Conservation (phyloP, 23 red algal species). For the Gracilaria vermiculophylla region DNA sequence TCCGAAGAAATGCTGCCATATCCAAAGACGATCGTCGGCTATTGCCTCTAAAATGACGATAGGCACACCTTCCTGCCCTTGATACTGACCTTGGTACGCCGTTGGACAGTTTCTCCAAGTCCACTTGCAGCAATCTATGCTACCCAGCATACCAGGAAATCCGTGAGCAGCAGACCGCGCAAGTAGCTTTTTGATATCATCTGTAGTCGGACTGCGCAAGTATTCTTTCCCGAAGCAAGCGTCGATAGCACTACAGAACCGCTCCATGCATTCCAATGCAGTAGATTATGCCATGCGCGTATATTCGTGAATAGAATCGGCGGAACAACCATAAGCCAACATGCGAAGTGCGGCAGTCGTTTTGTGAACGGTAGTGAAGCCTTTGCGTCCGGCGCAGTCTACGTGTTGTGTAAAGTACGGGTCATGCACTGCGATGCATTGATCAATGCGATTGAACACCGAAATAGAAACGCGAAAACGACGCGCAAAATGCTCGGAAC, state of each 20-base stretch:
- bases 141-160: slow-evolving; percentile 39
- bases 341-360: slow-evolving; percentile 18
- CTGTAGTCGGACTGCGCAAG: neutral
- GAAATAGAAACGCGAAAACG: too few species aligned
- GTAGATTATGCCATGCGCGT: slow-evolving; percentile 6
- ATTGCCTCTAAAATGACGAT: slow-evolving; percentile 34
- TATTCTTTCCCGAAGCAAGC: slow-evolving; percentile 15
- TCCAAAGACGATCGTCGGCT: slow-evolving; percentile 27
- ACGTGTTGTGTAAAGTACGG: neutral
- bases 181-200: neutral
- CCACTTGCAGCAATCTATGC: slow-evolving; percentile 56
- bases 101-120: slow-evolving; percentile 25
- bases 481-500: too few species aligned
- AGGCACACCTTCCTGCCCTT: slow-evolving; percentile 19
- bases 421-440: too few species aligned
- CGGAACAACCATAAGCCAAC: slow-evolving; percentile 3
- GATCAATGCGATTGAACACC: too few species aligned
- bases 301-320: slow-evolving; percentile 28
- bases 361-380: neutral
- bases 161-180: neutral
- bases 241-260: neutral
- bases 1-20: slow-evolving; percentile 57
- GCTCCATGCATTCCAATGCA: neutral
- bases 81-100: slow-evolving; percentile 36
- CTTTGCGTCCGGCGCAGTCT: neutral